Conservation (phyloP, 441 rosid genomes). For the Adansonia gregorii region DNA sequence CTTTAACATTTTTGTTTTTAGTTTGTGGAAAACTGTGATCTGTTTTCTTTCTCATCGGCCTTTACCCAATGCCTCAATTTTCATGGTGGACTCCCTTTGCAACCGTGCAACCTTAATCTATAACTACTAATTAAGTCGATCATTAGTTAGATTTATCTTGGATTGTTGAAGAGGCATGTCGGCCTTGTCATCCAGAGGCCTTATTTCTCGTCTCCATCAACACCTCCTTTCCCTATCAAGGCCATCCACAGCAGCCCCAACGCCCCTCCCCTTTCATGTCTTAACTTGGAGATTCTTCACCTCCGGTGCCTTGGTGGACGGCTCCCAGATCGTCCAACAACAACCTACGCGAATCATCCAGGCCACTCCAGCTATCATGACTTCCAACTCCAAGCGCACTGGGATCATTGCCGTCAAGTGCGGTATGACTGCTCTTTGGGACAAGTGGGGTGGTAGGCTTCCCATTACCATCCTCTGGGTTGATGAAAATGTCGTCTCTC, state of each 20-base stretch:
- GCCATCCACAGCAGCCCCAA: constrained; percentile 22
- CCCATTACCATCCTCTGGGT: constrained; percentile 91
- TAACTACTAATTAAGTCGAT: background rate
- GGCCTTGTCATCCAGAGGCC: constrained; percentile 71
- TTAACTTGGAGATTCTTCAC: constrained; percentile 46
- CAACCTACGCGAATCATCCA: constrained; percentile 53
- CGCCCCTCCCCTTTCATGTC: constrained; percentile 30
- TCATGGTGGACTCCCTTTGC: background rate
- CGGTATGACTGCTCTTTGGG: constrained; percentile 93
- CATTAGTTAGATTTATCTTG: background rate
- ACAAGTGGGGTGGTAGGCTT: constrained; percentile 94
- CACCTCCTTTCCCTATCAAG: constrained; percentile 34
- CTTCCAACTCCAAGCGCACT: constrained; percentile 62
- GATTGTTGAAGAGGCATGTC: constrained; percentile 44
- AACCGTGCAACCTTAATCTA: background rate
- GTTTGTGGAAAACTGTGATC: background rate
- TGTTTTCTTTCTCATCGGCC: background rate
- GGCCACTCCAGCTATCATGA: constrained; percentile 67
- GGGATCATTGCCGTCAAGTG: constrained; percentile 93
- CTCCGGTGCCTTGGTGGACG: constrained; percentile 47
- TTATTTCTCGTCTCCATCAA: constrained; percentile 59
- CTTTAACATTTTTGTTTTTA: background rate
- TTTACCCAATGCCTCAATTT: background rate
- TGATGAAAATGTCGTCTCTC: constrained; percentile 90
- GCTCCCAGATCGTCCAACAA: constrained; percentile 35